phyloP scores from a whole-genome alignment of 495 filamentous ascomycete species.

The Penicillium ucsense region DNA sequence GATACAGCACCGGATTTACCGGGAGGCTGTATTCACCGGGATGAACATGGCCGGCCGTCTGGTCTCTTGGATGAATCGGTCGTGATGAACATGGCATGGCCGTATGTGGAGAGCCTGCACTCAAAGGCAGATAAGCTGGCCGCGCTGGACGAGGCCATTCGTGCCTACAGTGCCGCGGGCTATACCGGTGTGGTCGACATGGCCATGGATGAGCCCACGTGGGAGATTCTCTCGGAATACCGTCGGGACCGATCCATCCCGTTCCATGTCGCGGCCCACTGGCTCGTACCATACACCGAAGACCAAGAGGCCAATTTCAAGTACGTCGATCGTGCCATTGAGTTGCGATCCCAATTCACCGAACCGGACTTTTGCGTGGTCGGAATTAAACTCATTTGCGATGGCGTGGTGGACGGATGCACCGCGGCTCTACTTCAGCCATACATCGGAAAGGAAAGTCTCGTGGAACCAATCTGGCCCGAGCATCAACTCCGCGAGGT shows the following conservation, averaged over 20 bases:
- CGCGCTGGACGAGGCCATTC: constrained; percentile 40
- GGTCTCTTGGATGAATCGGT: constrained; percentile 52
- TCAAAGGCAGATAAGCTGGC: constrained; percentile 42
- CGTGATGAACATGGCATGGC: constrained; percentile 47
- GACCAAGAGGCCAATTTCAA: constrained; percentile 15
- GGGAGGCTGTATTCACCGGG: constrained; percentile 47
- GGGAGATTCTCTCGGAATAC: constrained; percentile 45
- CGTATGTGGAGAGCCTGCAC: constrained; percentile 42
- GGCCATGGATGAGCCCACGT: constrained; percentile 57
- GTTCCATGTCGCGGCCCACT: constrained; percentile 54
- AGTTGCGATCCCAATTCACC: constrained; percentile 39
- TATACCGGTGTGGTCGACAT: constrained; percentile 60
- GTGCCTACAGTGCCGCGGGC: constrained; percentile 43
- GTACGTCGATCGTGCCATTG: constrained; percentile 48
- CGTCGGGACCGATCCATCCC: constrained; percentile 33
- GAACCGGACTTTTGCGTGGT: constrained; percentile 46
- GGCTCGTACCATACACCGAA: constrained; percentile 37
- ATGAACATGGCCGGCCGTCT: constrained; percentile 38
- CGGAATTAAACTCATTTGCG: constrained; percentile 61
- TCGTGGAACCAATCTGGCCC: constrained; percentile 47
- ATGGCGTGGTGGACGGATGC: constrained; percentile 58
- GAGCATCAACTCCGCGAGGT: constrained; percentile 41
- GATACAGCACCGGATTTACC: constrained; percentile 39
- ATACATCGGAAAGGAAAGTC: constrained; percentile 36
- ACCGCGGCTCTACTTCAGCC: constrained; percentile 54